Percentiles rank a stretch among this genome's conserved stretches.
phyloP scores from a whole-genome alignment of 2,329 filamentous ascomycete species.

The Ophiostoma sp. region DNA sequence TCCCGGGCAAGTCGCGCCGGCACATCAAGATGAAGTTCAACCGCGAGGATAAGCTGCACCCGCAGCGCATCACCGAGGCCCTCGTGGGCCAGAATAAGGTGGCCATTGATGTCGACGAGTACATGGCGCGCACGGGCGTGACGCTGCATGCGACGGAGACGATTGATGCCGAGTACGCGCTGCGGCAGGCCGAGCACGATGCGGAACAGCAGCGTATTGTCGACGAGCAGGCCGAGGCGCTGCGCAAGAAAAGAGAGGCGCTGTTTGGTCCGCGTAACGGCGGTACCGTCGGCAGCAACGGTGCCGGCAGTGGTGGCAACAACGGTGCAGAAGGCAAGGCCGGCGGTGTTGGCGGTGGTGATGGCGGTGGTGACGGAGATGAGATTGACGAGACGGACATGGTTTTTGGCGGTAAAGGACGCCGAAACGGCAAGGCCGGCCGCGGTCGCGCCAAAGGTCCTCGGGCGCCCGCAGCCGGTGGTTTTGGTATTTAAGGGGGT shows the following conservation, averaged over 20 bases:
- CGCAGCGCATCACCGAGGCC: slow-evolving; percentile 62
- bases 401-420: slow-evolving; percentile 4
- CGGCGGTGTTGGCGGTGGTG: background rate
- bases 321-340: background rate
- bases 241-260: slow-evolving; percentile 50
- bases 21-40: slow-evolving; percentile 83
- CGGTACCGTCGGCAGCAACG: slow-evolving; percentile 37
- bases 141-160: slow-evolving; percentile 57
- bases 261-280: slow-evolving; percentile 42
- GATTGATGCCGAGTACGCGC: slow-evolving; percentile 55
- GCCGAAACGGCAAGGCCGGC: slow-evolving; percentile 16
- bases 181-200: slow-evolving; percentile 47
- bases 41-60: slow-evolving; percentile 70
- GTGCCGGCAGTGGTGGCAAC: background rate
- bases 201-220: slow-evolving; percentile 47
- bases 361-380: slow-evolving; percentile 22
- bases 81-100: slow-evolving; percentile 61
- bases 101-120: slow-evolving; percentile 61
- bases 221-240: slow-evolving; percentile 51
- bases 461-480: slow-evolving; percentile 25
- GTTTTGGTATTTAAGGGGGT: slow-evolving; percentile 29
- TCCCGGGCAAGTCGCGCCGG: slow-evolving; percentile 68
- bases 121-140: slow-evolving; percentile 54
- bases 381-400: slow-evolving; percentile 33
- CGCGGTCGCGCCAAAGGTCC: background rate